Evolutionary conservation across 1,284 basidiomycete species (phyloP), one percentile per base, ranked within the genome.

Genomic region (Leccinum ponderosum): DNA sequence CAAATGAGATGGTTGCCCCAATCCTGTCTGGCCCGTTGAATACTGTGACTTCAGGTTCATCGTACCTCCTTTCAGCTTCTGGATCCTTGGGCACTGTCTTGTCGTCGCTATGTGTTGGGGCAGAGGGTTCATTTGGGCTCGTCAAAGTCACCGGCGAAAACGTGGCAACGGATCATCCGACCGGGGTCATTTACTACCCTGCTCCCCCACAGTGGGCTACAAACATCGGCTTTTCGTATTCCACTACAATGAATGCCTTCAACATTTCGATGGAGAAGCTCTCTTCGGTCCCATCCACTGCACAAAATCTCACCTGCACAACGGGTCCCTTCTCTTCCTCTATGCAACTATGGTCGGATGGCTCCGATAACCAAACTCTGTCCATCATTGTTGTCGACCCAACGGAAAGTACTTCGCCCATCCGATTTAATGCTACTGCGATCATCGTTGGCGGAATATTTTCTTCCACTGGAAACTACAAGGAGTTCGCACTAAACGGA

Each of bases 211-310:
- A 27, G 3, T 9, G 8, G 20, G 2, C 1, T 6, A n/a, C 3
- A 53, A 37, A 57, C 48, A 14, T 14, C 17, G 55, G 37, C 0
- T 68, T 64, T 31, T 62, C 58, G 2, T 25, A 58, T 25, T 29
- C 56, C 6, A 53, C 57, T 7, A 47, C n/a, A 8, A 15, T 69
- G 14, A 69, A 68, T 37, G 59, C 65, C 22, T 63, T 69, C 47
- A 53, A 70, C 12, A 37, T 70, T 2, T 61, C 67, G 17, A 33
- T 55, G 53, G 68, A 68, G 15, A 17, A n/a, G 1, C 54, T 63
- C 9, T 51, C 65, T 12, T 60, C 63, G 1, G 1, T 68, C 29
- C 65, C 60, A 9, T 53, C 54, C 22, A 57, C 63, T 17, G 66
- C 66, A n/a, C 61, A 29, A 25, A 58, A 52, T n/a, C 58, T 65